Base-by-base conservation (phyloP, 1,284 basidiomycete genomes). In the Cutaneotrichosporon spelunceum region DNA sequence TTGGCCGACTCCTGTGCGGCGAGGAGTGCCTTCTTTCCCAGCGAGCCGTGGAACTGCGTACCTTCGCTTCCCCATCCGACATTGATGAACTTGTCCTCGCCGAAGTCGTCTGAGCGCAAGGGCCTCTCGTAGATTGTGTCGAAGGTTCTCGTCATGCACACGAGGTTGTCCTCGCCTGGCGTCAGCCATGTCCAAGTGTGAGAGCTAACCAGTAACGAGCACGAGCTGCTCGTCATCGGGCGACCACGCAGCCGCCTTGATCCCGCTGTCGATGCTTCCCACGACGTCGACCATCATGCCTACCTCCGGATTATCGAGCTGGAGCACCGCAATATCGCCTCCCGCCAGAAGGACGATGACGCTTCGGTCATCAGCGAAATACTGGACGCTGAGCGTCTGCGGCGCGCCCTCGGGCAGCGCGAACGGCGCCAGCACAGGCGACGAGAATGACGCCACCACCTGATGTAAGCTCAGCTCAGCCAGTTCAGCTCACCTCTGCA, bases 31-130 rank as follows among this genome's bases (percentile, higher is more conserved):
- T 85, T 82, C 77, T 98, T 99, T 30, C 96, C 96, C 4, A 93
- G 83, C 0, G 93, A 94, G 14, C 96, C 96, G 70, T 98, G 94
- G 75, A 99, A 99, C 75, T 99, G 96, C 0, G 96, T 99, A 70
- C 90, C 84, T 73, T 95, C 96, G 4, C 91, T 91, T 30, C 96
- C 96, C 96, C 96, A 99, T 10, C 96, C 96, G 59, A 98, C 91
- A 69, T 94, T 91, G 70, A 97, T 91, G 7, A 90, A 91, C 44
- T 87, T 85, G 75, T 93, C 93, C 83, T 93, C 87, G 48, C 95
- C 95, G 67, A 93, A 94, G 47, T 91, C 89, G 42, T 82, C 76
- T 0, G 87, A 85, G 61, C 88, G 84, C 1, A 97, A 78, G 0
- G 86, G 83, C 13, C 82, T 81, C 75, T 98, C 95, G 36, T 86